These are phyloP conservation scores for Paraconiothyrium sp. DNA, from an alignment of 2,329 filamentous ascomycete species.

Conservation along the genomic window DNA sequence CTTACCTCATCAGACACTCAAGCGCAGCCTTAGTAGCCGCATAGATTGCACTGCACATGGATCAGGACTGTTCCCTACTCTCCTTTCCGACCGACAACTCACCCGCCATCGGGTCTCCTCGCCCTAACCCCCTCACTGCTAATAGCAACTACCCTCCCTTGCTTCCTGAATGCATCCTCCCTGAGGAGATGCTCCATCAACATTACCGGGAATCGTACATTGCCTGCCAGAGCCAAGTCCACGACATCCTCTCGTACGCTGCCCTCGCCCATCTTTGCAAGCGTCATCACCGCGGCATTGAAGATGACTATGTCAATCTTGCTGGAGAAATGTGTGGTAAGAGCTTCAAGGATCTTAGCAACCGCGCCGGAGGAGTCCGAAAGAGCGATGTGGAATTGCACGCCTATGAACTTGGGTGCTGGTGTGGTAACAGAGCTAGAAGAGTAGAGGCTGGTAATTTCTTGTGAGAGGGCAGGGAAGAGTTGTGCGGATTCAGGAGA, in stretches of 20 bases:
- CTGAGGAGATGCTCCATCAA: conserved; percentile 26
- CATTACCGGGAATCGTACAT: conserved; percentile 26
- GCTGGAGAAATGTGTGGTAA: conserved; percentile 20
- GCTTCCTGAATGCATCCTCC: conserved; percentile 12
- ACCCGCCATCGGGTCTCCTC: conserved; percentile 28
- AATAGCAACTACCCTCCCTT: conserved; percentile 26
- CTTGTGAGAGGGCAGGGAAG: conserved; percentile 27
- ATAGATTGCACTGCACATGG: conserved; percentile 24
- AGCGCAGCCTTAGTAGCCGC: conserved; percentile 30
- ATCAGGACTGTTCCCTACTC: neutral
- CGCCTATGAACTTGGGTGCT: conserved; percentile 18
- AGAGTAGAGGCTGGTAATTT: conserved; percentile 23
- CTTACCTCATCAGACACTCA: conserved; percentile 31
- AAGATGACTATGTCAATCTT: conserved; percentile 29
- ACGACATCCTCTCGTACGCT: conserved; percentile 21
- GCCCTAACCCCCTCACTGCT: conserved; percentile 29
- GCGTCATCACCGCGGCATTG: conserved; percentile 31
- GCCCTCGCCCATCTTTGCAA: conserved; percentile 29
- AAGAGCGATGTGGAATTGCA: conserved; percentile 22
- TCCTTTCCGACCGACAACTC: neutral
- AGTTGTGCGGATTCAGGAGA: conserved; percentile 24
- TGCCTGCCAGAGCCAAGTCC: conserved; percentile 23
- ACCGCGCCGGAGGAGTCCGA: conserved; percentile 11
- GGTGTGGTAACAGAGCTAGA: neutral
- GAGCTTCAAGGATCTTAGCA: conserved; percentile 17